These are phyloP conservation scores for Dispira simplex DNA, from an alignment of 192 early-diverging fungal genomes.

Conservation along the genomic window DNA sequence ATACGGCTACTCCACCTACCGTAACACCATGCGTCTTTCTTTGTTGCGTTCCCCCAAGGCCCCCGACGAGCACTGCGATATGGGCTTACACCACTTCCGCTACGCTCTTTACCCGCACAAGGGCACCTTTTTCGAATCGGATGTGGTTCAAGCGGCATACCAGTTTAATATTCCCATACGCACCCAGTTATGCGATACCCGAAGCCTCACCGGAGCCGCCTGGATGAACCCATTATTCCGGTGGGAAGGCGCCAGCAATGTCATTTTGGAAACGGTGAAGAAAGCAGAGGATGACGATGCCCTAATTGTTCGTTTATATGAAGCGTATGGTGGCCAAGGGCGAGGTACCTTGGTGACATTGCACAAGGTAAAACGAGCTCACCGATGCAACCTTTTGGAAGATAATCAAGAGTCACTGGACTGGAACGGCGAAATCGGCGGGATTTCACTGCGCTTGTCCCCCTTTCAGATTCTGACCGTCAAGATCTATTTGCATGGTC, in stretches of 20 bases:
- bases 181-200: constrained; percentile 10
- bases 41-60: constrained; percentile 80
- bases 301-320: constrained; percentile 75
- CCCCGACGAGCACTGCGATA: constrained; percentile 37
- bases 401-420: constrained; percentile 30
- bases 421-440: constrained; percentile 16
- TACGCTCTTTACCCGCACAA: constrained; percentile 87
- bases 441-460: constrained; percentile 27
- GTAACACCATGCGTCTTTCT: constrained; percentile 66
- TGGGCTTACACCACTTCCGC: constrained; percentile 64
- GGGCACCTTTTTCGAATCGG: constrained; percentile 61
- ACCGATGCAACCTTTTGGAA: constrained; percentile 67
- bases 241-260: constrained; percentile 37
- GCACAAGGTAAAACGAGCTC: constrained; percentile 17
- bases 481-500: constrained; percentile 16
- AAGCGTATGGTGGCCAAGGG: constrained; percentile 73
- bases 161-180: constrained; percentile 75
- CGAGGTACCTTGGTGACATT: constrained; percentile 11
- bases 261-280: constrained; percentile 89
- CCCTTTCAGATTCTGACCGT: constrained; percentile 55
- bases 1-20: constrained; percentile 81
- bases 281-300: constrained; percentile 58
- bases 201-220: not conserved
- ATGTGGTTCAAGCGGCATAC: constrained; percentile 77
- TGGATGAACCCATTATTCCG: constrained; percentile 15